These are phyloP conservation scores for Withania somnifera DNA, from an alignment of 305 asterid genomes.

Conservation along the genomic window DNA sequence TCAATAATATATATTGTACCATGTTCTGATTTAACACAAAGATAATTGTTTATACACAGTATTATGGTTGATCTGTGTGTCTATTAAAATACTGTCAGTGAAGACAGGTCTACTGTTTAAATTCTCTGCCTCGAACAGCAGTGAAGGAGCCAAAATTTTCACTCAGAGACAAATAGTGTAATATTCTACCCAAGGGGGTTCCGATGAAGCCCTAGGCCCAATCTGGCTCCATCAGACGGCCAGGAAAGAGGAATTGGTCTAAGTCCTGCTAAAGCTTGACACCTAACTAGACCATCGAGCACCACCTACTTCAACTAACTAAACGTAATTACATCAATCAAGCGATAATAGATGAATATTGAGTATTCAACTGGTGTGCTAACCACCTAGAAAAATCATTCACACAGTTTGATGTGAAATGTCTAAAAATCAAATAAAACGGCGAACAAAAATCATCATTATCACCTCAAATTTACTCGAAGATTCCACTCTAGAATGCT, in stretches of 20 bases:
- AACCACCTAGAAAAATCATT: too few relatives aligned
- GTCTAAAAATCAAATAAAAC: background rate
- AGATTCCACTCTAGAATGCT: background rate
- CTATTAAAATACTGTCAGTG: background rate
- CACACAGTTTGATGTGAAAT: too few relatives aligned
- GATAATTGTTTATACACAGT: background rate
- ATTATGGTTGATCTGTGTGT: background rate
- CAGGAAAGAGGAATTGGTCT: background rate
- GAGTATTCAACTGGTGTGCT: too few relatives aligned
- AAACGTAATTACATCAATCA: background rate
- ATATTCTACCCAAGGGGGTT: too few relatives aligned
- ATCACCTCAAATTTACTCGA: background rate
- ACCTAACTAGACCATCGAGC: too few relatives aligned
- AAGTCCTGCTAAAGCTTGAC: background rate
- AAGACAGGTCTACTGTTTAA: background rate
- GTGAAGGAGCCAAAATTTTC: too few relatives aligned
- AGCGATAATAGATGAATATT: background rate
- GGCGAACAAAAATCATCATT: background rate
- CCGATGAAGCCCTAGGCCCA: too few relatives aligned
- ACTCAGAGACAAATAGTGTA: too few relatives aligned
- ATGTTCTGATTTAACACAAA: background rate
- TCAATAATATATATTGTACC: background rate
- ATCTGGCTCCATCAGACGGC: too few relatives aligned
- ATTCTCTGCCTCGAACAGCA: background rate
- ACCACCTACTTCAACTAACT: background rate